Conservation (phyloP, 73 alveolate species). For the Paramecium biaurelia region DNA sequence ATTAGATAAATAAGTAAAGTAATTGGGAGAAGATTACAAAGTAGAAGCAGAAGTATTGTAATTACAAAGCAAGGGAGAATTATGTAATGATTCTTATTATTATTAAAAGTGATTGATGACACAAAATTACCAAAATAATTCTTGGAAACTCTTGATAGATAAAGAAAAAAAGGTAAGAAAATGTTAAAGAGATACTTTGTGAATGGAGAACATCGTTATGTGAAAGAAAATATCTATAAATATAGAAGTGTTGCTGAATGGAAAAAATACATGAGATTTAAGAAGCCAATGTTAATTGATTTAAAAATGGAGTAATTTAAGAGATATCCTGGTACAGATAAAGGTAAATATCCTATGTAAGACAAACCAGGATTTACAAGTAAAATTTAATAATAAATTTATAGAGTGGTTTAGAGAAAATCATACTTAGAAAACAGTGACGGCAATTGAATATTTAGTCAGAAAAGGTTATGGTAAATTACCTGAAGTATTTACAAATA, state of each 20-base stretch:
- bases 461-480: not conserved
- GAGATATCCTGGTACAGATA: not conserved
- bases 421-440: not conserved
- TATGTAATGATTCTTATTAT: not conserved
- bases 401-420: conserved; percentile 34
- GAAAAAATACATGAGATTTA: not conserved
- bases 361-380: conserved; percentile 9
- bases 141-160: not conserved
- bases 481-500: not conserved
- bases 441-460: not conserved
- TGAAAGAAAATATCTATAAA: not conserved
- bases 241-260: not conserved
- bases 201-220: not conserved
- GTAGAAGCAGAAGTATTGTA: not conserved
- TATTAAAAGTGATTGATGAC: not conserved
- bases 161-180: not conserved
- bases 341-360: not conserved
- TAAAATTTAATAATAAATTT: not conserved
- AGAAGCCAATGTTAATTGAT: not conserved
- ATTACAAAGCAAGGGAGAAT: not conserved
- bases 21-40: not conserved
- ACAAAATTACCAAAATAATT: not conserved
- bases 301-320: not conserved
- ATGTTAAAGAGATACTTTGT: not conserved
- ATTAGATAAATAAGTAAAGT: not conserved